Base-by-base conservation (phyloP, 371 early-diverging fungal genomes). In the Mortierella sp. region DNA sequence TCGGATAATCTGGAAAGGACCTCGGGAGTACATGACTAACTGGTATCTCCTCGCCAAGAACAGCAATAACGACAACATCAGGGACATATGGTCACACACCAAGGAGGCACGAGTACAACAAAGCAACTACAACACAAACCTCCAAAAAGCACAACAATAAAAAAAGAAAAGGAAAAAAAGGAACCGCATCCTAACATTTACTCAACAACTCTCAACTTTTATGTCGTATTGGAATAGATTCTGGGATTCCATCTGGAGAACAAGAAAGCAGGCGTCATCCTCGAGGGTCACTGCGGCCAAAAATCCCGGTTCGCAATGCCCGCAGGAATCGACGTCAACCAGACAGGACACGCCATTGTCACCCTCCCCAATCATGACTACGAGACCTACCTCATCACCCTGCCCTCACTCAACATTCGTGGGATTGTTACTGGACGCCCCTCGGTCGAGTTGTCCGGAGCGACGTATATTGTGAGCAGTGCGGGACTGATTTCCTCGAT, bases 381-480 rank as follows among this genome's bases (percentile, higher is more conserved):
- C 69, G 96, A 96, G 72, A 89, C 91, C 24, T 96, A 94, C 80
- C 86, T 94, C 67, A 90, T 96, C 78, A 93, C 96, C 11, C 88
- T 96, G 10, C 96, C 96, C 3, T 91, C 94, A 53, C 89, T 96
- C 51, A 91, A 93, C 75, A 92, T 96, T 74, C 93, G 95, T 82
- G 96, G 96, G 67, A 91, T 96, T 72, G 91, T 96, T 88, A 93
- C 94, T 50, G 96, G 95, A 43, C 92, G 93, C 53, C 93, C 96
- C n/a, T 95, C 93, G 82, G 91, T 96, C 76, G 97, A 96, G 82
- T 89, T 96, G 61, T 91, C 90, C 59, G 95, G 95, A 69, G 91
- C 90, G 6, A 93, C 95, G 13, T 92, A 91, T 76, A 93, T 96
- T 71, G 91, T 92, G 51, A 93, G 93, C 55, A 90, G 90, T 61